These are phyloP conservation scores for Gossypium trilobum DNA, from an alignment of 441 rosid species.

Conservation along the genomic window DNA sequence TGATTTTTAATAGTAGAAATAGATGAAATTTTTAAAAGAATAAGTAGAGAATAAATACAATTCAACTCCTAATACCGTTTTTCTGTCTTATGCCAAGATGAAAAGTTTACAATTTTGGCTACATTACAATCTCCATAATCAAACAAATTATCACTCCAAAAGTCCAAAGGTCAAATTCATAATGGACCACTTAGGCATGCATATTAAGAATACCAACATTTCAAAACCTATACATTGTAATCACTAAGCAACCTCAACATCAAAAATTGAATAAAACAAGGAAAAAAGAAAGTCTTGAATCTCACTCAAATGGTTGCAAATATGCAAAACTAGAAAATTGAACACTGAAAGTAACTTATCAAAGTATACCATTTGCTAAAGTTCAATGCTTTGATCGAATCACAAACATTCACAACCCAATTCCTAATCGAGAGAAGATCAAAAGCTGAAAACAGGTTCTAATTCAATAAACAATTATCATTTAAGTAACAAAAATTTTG, in stretches of 20 bases:
- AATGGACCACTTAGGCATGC: not conserved
- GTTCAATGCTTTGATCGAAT: not conserved
- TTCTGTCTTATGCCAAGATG: not conserved
- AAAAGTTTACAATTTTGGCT: not conserved
- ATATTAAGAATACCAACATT: not conserved
- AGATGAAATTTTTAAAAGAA: too few relatives aligned
- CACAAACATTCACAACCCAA: not conserved
- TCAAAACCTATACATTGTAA: not conserved
- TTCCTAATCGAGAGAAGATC: not conserved
- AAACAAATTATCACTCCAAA: not conserved
- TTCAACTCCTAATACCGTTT: too few relatives aligned
- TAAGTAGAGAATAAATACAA: too few relatives aligned
- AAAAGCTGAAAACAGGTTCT: not conserved
- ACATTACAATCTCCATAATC: not conserved
- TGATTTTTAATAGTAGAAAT: too few relatives aligned
- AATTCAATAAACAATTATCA: conserved; percentile 20
- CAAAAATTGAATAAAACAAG: not conserved
- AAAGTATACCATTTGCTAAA: not conserved
- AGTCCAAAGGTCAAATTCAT: not conserved
- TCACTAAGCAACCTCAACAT: not conserved
- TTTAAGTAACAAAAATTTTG: conserved; percentile 21
- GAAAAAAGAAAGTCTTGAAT: not conserved
- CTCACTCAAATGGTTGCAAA: not conserved
- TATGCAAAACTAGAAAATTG: not conserved
- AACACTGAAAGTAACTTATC: not conserved